Base-by-base conservation (phyloP, 371 early-diverging fungal species). In the Entomophthora muscae region DNA sequence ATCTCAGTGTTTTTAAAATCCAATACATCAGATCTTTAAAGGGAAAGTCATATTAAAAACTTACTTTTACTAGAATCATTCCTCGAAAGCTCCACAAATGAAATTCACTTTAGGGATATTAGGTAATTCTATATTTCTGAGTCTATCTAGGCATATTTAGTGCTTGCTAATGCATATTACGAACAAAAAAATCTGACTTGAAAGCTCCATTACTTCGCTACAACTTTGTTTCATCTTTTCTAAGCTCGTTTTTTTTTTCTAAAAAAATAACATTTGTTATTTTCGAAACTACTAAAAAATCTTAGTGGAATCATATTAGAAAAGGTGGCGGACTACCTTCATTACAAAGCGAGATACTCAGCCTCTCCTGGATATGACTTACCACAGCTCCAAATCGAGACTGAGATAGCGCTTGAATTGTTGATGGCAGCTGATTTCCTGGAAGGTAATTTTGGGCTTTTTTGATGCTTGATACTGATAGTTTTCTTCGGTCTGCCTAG, bases 351-450 rank as follows among this genome's bases (percentile, higher is more conserved):
- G 13, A 22, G 57, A 10, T 12, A 22, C 29, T 12, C 27, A 13
- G 24, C 57, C 7, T 57, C 12, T 10, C 10, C 57, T 3, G 22
- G 26, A 28, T 57, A 12, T 26, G 57, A 57, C 3, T 21, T 22
- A 28, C 22, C 12, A 28, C 3, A 27, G 12, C 24, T 26, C 29
- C 10, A 57, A 28, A 57, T 57, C 22, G 57, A 57, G 22, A 23
- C 12, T 5, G 29, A 28, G 10, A 13, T 57, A 28, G 57, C 57
- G 13, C 21, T 57, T 5, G 57, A 57, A 5, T 26, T 57, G 31
- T 28, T 57, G 29, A 5, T 57, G 28, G 57, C 57, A 29, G 27
- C 57, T 17, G 57, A 57, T 29, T 57, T 57, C 22, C 31, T 57
- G 31, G 57, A 26, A 28, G 57, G 57, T 57, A 57, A 57, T 2